These are phyloP conservation scores for Paragyromitra xinjiangensis DNA, from an alignment of 495 filamentous ascomycete genomes.

Conservation along the genomic window DNA sequence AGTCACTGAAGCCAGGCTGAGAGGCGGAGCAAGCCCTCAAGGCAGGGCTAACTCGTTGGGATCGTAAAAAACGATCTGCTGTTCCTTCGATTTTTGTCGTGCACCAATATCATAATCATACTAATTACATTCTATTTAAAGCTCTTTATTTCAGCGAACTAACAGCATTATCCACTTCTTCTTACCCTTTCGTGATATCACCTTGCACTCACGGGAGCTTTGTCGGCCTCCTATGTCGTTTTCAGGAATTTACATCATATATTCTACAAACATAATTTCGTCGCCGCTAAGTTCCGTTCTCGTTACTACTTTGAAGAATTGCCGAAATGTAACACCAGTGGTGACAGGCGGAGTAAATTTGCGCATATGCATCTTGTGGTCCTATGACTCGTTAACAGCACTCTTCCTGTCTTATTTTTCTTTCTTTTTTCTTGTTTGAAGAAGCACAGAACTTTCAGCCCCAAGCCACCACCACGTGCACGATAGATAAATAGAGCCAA, in stretches of 20 bases:
- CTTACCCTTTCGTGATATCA: neutral
- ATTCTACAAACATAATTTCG: neutral
- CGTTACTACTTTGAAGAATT: neutral
- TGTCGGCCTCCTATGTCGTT: neutral
- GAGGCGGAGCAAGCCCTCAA: too few species aligned
- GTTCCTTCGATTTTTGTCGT: too few species aligned
- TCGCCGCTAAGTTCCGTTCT: constrained; percentile 3
- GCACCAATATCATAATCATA: too few species aligned
- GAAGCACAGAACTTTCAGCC: neutral
- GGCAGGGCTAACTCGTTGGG: too few species aligned
- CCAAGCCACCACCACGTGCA: neutral
- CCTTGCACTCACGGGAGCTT: neutral
- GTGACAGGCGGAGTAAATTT: neutral
- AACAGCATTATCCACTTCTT: neutral
- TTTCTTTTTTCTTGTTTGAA: constrained; percentile 1
- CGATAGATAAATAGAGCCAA: constrained; percentile 4
- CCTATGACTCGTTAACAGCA: neutral
- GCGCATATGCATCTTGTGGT: neutral
- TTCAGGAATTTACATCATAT: neutral
- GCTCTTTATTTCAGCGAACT: too few species aligned
- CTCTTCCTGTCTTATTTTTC: neutral
- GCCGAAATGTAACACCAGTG: neutral
- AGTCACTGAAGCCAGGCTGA: too few species aligned
- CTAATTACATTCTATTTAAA: too few species aligned
- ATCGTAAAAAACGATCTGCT: too few species aligned